A percentile compares a stretch with the other conserved stretches of the same genome.
Conservation (phyloP, 2,329 filamentous ascomycete species). For the Xylaria sp. region DNA sequence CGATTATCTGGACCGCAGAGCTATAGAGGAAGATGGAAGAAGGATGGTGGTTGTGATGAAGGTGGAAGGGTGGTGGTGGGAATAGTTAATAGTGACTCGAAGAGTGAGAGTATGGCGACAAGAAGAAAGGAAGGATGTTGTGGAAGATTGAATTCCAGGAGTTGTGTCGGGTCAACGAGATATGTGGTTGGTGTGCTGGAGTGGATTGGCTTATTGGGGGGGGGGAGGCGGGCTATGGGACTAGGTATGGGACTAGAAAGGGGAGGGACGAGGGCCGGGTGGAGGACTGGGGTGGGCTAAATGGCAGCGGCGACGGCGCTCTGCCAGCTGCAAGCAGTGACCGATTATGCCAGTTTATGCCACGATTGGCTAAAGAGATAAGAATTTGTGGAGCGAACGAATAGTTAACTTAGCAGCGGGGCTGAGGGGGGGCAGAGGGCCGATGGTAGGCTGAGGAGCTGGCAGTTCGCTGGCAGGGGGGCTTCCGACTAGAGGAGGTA, state of each 20-base stretch:
- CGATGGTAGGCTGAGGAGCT: neutral
- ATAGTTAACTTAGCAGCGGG: slow-evolving; percentile 21
- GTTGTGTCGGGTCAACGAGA: slow-evolving; percentile 21
- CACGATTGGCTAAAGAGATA: slow-evolving; percentile 17
- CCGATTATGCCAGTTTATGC: slow-evolving; percentile 10
- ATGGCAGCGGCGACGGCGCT: slow-evolving; percentile 12
- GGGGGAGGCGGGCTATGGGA: slow-evolving; percentile 17
- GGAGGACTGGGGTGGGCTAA: slow-evolving; percentile 10
- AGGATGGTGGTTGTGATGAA: neutral
- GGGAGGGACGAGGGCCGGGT: slow-evolving; percentile 26
- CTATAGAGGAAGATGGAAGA: slow-evolving; percentile 12
- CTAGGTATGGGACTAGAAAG: slow-evolving; percentile 23
- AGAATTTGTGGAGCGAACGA: slow-evolving; percentile 30
- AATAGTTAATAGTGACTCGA: slow-evolving; percentile 15
- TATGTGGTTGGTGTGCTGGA: slow-evolving; percentile 28
- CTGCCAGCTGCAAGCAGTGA: slow-evolving; percentile 17
- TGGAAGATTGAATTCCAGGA: slow-evolving; percentile 23
- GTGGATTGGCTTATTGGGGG: neutral
- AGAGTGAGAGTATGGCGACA: slow-evolving; percentile 17
- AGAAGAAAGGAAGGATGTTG: slow-evolving; percentile 34
- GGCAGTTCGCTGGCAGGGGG: neutral
- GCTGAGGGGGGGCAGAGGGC: slow-evolving; percentile 7
- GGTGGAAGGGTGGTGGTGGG: slow-evolving; percentile 1
- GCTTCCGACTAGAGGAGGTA: neutral
- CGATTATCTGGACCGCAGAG: slow-evolving; percentile 35